These are phyloP conservation scores for Strobilomyces dryophilus DNA, from an alignment of 768 basidiomycete species.

Conservation along the genomic window DNA sequence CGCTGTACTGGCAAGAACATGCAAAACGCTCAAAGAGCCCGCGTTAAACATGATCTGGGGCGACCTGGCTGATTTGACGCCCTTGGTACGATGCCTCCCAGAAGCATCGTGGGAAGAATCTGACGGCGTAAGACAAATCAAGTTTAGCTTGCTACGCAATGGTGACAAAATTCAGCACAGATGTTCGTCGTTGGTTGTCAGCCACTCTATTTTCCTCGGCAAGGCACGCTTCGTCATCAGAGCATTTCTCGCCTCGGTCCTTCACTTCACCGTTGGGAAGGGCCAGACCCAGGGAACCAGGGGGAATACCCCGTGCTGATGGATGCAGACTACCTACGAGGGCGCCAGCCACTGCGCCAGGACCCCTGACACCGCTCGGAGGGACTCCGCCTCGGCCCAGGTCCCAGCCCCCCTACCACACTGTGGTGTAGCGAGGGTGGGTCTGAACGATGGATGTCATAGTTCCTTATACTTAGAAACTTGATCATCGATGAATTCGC, in stretches of 20 bases:
- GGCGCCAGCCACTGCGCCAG: too few species aligned
- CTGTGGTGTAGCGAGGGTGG: neutral
- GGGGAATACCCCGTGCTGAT: too few species aligned
- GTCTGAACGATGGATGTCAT: neutral
- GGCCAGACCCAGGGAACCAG: too few species aligned
- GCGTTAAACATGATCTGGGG: constrained; percentile 11
- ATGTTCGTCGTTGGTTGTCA: constrained; percentile 5
- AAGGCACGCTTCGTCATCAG: neutral
- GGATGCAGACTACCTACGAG: too few species aligned
- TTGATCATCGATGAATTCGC: neutral
- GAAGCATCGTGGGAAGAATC: neutral
- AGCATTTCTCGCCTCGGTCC: neutral
- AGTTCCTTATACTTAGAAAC: neutral
- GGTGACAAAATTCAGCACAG: neutral
- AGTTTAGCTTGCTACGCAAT: neutral
- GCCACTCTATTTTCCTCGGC: neutral
- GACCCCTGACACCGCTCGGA: too few species aligned
- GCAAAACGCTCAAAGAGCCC: constrained; percentile 10
- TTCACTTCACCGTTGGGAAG: too few species aligned
- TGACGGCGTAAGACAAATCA: constrained; percentile 2
- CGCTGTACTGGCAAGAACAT: constrained; percentile 7
- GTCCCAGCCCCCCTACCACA: too few species aligned
- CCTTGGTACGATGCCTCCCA: constrained; percentile 11
- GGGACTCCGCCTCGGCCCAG: too few species aligned
- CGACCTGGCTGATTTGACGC: constrained; percentile 1